phyloP scores from a whole-genome alignment of 257 asterid species.

The Solanum pinnatisectum region DNA sequence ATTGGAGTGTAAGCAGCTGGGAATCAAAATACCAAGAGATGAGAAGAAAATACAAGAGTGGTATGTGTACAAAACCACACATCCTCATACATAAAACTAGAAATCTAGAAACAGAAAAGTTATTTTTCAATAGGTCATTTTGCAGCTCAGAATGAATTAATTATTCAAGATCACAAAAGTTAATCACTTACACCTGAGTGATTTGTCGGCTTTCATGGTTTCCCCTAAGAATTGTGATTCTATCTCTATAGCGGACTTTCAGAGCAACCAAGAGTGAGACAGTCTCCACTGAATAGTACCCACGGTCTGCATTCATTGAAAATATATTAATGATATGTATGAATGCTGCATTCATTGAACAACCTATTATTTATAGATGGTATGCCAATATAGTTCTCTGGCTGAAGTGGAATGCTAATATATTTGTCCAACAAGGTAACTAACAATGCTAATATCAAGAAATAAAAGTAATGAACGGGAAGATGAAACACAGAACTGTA shows the following conservation, averaged over 20 bases:
- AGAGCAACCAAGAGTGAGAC: conserved; percentile 90
- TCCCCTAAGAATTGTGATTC: conserved; percentile 94
- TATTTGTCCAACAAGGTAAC: background rate
- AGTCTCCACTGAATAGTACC: conserved; percentile 96
- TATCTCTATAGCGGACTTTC: conserved; percentile 93
- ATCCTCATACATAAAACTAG: background rate
- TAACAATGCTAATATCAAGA: background rate
- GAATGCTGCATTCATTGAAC: background rate
- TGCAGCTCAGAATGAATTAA: background rate
- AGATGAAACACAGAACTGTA: background rate
- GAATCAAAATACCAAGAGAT: background rate
- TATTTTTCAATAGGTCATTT: background rate
- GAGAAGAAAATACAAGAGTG: background rate
- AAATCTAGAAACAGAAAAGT: background rate
- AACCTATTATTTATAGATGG: background rate
- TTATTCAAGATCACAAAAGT: background rate
- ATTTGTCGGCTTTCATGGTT: conserved; percentile 98
- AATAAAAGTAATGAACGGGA: background rate
- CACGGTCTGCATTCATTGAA: conserved; percentile 76
- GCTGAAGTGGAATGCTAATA: background rate
- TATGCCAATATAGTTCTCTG: background rate
- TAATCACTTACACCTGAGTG: conserved; percentile 84
- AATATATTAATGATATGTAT: background rate
- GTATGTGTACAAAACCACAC: background rate
- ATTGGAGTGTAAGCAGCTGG: background rate